These are phyloP conservation scores for Escallonia herrerae DNA, from an alignment of 129 eudicot species.

Conservation along the genomic window DNA sequence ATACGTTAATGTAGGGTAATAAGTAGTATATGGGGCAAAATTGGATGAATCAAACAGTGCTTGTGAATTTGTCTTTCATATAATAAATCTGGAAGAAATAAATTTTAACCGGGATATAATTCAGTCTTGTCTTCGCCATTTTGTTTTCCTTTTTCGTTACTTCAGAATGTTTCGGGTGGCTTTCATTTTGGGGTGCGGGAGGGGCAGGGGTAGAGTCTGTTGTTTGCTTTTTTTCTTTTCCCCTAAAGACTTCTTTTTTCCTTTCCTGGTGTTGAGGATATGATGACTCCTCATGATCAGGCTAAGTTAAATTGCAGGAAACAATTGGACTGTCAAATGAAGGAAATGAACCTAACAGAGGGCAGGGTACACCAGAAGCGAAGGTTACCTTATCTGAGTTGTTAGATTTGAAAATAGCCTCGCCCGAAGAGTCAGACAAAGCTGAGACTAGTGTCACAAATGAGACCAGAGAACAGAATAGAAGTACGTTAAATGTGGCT, in stretches of 20 bases:
- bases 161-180: too few relatives aligned
- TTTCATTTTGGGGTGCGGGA: too few relatives aligned
- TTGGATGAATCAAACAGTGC: background rate
- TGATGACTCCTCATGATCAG: conserved; percentile 1
- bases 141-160: too few relatives aligned
- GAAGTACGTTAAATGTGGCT: conserved; percentile 19
- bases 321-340: conserved; percentile 30
- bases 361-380: conserved; percentile 35
- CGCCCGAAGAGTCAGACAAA: conserved; percentile 50
- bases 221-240: background rate
- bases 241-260: background rate
- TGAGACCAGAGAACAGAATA: conserved; percentile 23
- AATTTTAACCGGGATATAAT: background rate
- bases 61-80: background rate
- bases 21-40: background rate
- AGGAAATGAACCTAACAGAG: conserved; percentile 31
- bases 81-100: background rate
- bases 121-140: background rate
- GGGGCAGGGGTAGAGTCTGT: too few relatives aligned
- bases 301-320: conserved; percentile 2
- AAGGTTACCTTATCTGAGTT: conserved; percentile 43
- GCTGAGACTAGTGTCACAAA: conserved; percentile 20
- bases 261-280: background rate
- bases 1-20: background rate
- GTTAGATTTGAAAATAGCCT: conserved; percentile 46